phyloP scores from a whole-genome alignment of 2,329 filamentous ascomycete genomes.

The Ascochyta fabae region DNA sequence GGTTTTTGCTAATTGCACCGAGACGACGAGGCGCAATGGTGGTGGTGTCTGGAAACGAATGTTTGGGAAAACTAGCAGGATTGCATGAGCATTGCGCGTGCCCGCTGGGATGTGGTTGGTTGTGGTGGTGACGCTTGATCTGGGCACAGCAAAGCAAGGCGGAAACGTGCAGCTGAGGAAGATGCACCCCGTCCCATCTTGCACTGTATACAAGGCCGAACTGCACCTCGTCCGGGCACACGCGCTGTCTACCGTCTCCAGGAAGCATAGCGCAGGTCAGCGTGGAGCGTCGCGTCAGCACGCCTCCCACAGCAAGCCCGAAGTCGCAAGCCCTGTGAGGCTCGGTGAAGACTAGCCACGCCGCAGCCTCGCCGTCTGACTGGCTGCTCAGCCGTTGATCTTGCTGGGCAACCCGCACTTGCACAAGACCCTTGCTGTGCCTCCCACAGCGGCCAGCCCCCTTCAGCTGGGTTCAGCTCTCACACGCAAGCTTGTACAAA shows the following conservation, averaged over 20 bases:
- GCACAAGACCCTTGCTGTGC: slow-evolving; percentile 12
- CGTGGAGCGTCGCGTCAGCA: slow-evolving; percentile 21
- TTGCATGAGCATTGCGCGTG: slow-evolving; percentile 1
- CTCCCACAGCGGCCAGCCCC: slow-evolving; percentile 21
- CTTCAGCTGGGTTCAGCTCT: slow-evolving; percentile 24
- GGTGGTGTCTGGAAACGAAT: background rate
- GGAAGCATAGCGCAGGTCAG: slow-evolving; percentile 18
- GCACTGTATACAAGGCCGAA: slow-evolving; percentile 1
- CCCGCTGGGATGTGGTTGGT: slow-evolving; percentile 6
- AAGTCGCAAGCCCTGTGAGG: slow-evolving; percentile 31
- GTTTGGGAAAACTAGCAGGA: background rate
- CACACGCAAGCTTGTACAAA: slow-evolving; percentile 17
- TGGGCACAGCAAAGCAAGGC: slow-evolving; percentile 12
- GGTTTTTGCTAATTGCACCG: slow-evolving; percentile 1
- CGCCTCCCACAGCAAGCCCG: slow-evolving; percentile 12
- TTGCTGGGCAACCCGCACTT: slow-evolving; percentile 7
- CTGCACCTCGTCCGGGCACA: slow-evolving; percentile 5
- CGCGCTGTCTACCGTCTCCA: slow-evolving; percentile 7
- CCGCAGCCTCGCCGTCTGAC: background rate
- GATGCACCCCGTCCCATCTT: background rate
- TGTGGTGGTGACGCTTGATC: background rate
- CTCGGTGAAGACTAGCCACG: slow-evolving; percentile 24
- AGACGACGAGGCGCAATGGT: background rate
- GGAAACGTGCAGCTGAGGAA: slow-evolving; percentile 3
- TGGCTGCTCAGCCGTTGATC: slow-evolving; percentile 5